phyloP scores from a whole-genome alignment of 2,329 filamentous ascomycete genomes.

The Colletotrichum lentis region DNA sequence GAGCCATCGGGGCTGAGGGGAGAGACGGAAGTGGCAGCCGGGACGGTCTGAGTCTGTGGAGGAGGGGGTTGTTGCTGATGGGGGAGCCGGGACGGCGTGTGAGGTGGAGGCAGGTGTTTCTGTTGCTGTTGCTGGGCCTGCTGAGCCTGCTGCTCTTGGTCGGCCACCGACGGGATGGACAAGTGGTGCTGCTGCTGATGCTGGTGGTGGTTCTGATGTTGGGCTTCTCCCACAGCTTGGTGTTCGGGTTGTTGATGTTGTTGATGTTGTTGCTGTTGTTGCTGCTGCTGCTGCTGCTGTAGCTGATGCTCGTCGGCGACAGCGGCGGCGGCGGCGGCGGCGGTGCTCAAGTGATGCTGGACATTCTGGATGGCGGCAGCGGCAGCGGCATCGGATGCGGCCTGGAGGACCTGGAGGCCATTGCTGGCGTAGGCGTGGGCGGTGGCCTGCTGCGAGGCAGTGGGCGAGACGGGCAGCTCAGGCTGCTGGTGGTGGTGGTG shows the following conservation, averaged over 20 bases:
- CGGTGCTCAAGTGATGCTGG: slow-evolving; percentile 45
- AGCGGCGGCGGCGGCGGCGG: slow-evolving; percentile 39
- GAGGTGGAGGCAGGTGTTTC: slow-evolving; percentile 34
- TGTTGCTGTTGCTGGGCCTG: slow-evolving; percentile 35
- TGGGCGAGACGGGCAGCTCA: slow-evolving; percentile 39
- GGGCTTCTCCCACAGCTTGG: slow-evolving; percentile 14
- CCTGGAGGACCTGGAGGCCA: slow-evolving; percentile 56
- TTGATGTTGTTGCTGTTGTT: slow-evolving; percentile 19
- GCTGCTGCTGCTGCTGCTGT: slow-evolving; percentile 24
- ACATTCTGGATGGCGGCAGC: slow-evolving; percentile 53
- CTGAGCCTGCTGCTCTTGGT: slow-evolving; percentile 17
- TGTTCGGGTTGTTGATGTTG: slow-evolving; percentile 19
- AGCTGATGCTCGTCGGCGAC: slow-evolving; percentile 30
- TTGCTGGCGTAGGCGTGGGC: slow-evolving; percentile 57
- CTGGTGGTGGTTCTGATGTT: slow-evolving; percentile 18
- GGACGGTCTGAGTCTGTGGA: not conserved
- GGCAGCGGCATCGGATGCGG: slow-evolving; percentile 52
- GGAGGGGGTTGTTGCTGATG: slow-evolving; percentile 37
- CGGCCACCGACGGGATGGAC: not conserved
- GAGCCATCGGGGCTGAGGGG: slow-evolving; percentile 6
- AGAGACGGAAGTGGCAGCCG: slow-evolving; percentile 4
- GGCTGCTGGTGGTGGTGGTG: slow-evolving; percentile 31
- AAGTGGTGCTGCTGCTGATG: slow-evolving; percentile 21
- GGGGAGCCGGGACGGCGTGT: slow-evolving; percentile 19
- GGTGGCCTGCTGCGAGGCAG: slow-evolving; percentile 39